Evolutionary conservation across 2,329 filamentous ascomycete genomes (phyloP).

Genomic region (Scolecobasidium constrictum): DNA sequence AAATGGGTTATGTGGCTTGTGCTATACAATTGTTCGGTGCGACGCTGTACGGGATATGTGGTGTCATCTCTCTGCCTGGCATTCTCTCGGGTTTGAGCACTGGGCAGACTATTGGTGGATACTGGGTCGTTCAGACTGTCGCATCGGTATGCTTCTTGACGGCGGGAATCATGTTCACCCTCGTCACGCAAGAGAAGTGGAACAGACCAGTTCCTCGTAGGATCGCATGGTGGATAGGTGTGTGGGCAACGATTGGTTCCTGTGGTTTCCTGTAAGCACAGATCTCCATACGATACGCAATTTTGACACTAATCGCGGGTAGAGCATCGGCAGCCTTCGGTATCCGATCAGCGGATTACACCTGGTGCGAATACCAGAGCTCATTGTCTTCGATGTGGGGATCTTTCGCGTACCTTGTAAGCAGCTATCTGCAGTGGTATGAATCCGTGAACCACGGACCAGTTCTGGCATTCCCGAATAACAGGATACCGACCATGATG

Average conservation of each 20-base stretch:
- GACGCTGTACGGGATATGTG: slow-evolving; percentile 16
- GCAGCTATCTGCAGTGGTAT: slow-evolving; percentile 19
- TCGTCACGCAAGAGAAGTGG: slow-evolving; percentile 21
- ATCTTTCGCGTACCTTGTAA: slow-evolving; percentile 15
- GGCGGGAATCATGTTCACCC: slow-evolving; percentile 18
- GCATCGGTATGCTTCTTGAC: slow-evolving; percentile 18
- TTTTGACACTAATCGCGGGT: not conserved
- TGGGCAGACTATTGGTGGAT: slow-evolving; percentile 16
- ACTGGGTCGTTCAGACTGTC: slow-evolving; percentile 19
- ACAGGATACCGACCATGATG: slow-evolving; percentile 11
- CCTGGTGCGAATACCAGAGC: slow-evolving; percentile 15
- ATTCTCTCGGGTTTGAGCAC: slow-evolving; percentile 15
- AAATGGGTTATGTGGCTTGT: slow-evolving; percentile 20
- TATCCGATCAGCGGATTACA: slow-evolving; percentile 8
- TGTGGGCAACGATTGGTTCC: slow-evolving; percentile 17
- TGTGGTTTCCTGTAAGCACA: slow-evolving; percentile 17
- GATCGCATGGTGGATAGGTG: slow-evolving; percentile 21
- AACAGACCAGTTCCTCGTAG: slow-evolving; percentile 15
- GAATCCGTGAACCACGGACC: slow-evolving; percentile 19
- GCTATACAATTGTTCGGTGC: slow-evolving; percentile 19
- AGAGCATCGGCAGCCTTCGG: slow-evolving; percentile 9
- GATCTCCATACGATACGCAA: slow-evolving; percentile 2
- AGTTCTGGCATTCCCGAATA: slow-evolving; percentile 15
- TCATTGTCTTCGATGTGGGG: slow-evolving; percentile 18
- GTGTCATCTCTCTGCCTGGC: slow-evolving; percentile 17